phyloP scores from a whole-genome alignment of 192 early-diverging fungal genomes.

The Linnemannia hyalina region DNA sequence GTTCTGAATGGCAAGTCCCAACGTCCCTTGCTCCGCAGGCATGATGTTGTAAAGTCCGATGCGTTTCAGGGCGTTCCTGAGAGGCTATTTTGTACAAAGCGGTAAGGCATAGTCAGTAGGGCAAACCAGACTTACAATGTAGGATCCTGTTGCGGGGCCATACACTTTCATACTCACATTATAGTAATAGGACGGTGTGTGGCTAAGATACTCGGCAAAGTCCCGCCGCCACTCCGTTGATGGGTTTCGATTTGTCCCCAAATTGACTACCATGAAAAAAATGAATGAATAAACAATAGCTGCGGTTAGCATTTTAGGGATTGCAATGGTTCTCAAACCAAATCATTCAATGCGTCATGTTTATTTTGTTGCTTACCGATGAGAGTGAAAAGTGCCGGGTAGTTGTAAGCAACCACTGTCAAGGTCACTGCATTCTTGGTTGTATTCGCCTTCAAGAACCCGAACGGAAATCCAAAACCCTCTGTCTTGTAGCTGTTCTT shows the following conservation, averaged over 20 bases:
- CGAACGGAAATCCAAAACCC: constrained; percentile 78
- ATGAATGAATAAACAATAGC: neutral
- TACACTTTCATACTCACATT: constrained; percentile 58
- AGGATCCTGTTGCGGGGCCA: no score
- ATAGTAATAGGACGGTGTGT: constrained; percentile 74
- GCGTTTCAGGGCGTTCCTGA: constrained; percentile 44
- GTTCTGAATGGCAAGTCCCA: constrained; percentile 18
- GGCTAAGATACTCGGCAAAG: constrained; percentile 72
- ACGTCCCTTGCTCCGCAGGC: constrained; percentile 27
- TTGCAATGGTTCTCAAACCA: no score
- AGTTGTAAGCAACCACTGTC: constrained; percentile 86
- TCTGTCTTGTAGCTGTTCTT: constrained; percentile 73
- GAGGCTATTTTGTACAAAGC: constrained; percentile 17
- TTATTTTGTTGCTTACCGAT: constrained; percentile 52
- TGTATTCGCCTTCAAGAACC: constrained; percentile 77
- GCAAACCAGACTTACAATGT: constrained; percentile 24
- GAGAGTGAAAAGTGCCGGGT: constrained; percentile 77
- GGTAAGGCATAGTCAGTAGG: constrained; percentile 14
- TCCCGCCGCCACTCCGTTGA: constrained; percentile 67
- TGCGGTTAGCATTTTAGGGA: neutral
- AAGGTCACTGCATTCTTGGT: constrained; percentile 77
- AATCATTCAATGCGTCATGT: neutral
- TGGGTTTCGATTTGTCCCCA: constrained; percentile 46
- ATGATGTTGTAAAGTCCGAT: constrained; percentile 54
- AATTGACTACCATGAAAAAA: neutral